phyloP scores from a whole-genome alignment of 1,139 yeast genomes.

The Kluyveromyces sp. region DNA sequence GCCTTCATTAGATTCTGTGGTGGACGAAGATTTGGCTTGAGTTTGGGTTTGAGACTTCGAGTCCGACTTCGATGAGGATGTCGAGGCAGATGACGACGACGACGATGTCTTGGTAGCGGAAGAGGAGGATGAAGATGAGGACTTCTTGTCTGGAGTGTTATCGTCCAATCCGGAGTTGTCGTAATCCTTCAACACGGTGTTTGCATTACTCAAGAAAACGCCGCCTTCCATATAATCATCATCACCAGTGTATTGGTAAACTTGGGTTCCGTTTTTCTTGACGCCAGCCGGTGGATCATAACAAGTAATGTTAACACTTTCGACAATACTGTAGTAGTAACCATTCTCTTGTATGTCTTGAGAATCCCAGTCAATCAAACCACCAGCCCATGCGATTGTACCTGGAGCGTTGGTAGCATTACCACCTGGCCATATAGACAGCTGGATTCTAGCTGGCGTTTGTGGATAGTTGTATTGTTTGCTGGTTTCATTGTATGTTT shows the following conservation, averaged over 20 bases:
- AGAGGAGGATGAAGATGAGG: slow-evolving; percentile 14
- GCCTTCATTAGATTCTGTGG: neutral
- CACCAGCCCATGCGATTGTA: slow-evolving; percentile 93
- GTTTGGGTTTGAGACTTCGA: neutral
- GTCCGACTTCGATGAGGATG: slow-evolving; percentile 12
- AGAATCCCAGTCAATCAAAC: slow-evolving; percentile 75
- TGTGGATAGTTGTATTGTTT: slow-evolving; percentile 65
- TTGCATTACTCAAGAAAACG: slow-evolving; percentile 52
- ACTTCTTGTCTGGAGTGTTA: slow-evolving; percentile 10
- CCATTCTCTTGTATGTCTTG: slow-evolving; percentile 66
- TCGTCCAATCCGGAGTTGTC: slow-evolving; percentile 59
- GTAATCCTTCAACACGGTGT: slow-evolving; percentile 49
- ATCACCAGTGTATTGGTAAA: slow-evolving; percentile 51
- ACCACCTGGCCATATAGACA: slow-evolving; percentile 94
- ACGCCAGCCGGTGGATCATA: slow-evolving; percentile 60
- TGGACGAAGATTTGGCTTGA: neutral
- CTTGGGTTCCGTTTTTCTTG: slow-evolving; percentile 39
- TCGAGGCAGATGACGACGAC: neutral
- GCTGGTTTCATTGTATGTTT: slow-evolving; percentile 62
- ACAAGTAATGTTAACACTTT: slow-evolving; percentile 53
- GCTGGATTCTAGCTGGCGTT: slow-evolving; percentile 79
- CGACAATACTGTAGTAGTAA: slow-evolving; percentile 62
- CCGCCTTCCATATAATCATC: slow-evolving; percentile 38
- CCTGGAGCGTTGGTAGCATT: slow-evolving; percentile 55
- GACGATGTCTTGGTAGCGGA: slow-evolving; percentile 11